Base-by-base conservation (phyloP, 2,329 filamentous ascomycete genomes). In the Periconia digitata region DNA sequence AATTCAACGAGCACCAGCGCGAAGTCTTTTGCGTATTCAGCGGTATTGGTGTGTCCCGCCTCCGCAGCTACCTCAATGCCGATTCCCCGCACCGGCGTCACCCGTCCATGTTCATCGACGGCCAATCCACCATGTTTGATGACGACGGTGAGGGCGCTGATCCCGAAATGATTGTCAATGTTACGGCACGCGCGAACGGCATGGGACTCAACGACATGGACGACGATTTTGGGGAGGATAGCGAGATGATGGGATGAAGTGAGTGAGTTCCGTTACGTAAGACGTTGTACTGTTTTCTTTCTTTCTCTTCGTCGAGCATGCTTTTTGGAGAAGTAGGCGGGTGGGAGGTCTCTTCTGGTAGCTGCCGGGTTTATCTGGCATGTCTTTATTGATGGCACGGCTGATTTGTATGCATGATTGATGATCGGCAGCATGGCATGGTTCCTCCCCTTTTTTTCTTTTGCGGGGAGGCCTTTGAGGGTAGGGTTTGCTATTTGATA, bases 11-110 rank as follows among this genome's bases (percentile, higher is more conserved):
- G 40, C 91, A 96, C 66, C 94, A 99, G 70, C 85, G 94, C 54
- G 87, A 92, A 44, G 90, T 97, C 7, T 99, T 99, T 69, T 99
- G 94, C 66, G 94, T 99, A 45, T 99, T 99, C 71, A 96, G 92
- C 1, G 92, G 94, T 6, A 81, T 83, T 21, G 92, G 92, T 46
- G 92, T 99, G 2, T 77, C 78, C 36, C 82, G 83, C 35, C 82
- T 99, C 21, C 86, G 92, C 36, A 81, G 86, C 22, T 89, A 91
- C 65, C 79, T 99, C 34, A 95, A 91, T 56, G 72, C 73, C 10
- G 67, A 72, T 34, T 56, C 53, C 15, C 16, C 42, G 10, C 29
- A 18, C 8, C 46, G 52, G 34, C 53, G 56, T 12, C 56, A 58
- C 40, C 55, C 53, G n/a, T 48, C 54, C 44, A 62, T 64, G 49